A percentile compares a stretch with the other conserved stretches of the same genome.
phyloP scores from a whole-genome alignment of 768 basidiomycete genomes.

The Mycena latifolia region DNA sequence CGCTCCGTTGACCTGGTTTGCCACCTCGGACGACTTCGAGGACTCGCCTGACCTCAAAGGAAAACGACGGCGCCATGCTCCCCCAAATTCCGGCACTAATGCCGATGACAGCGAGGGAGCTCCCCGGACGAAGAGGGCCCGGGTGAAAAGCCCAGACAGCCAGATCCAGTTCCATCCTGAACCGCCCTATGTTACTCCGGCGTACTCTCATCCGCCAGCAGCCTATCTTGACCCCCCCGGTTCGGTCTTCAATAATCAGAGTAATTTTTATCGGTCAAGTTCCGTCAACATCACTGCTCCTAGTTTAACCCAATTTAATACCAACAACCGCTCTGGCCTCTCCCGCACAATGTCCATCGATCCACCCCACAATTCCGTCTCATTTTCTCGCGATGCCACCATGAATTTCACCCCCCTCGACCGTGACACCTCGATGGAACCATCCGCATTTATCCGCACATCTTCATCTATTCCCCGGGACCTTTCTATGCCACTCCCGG shows the following conservation, averaged over 20 bases:
- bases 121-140: constrained; percentile 64
- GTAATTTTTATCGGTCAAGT: constrained; percentile 32
- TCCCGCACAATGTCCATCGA: constrained; percentile 83
- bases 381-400: constrained; percentile 57
- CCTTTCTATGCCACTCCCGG: constrained; percentile 60
- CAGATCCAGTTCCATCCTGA: constrained; percentile 45
- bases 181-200: constrained; percentile 29
- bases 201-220: constrained; percentile 35
- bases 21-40: constrained; percentile 62
- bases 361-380: constrained; percentile 56
- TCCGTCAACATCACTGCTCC: constrained; percentile 41
- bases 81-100: constrained; percentile 39
- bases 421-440: constrained; percentile 56
- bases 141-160: constrained; percentile 63
- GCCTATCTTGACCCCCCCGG: constrained; percentile 69
- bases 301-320: constrained; percentile 39
- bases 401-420: constrained; percentile 53
- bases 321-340: constrained; percentile 46
- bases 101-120: constrained; percentile 48
- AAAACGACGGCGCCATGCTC: constrained; percentile 65
- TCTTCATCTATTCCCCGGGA: constrained; percentile 51
- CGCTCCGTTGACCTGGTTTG: constrained; percentile 69
- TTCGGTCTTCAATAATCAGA: constrained; percentile 51
- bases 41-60: constrained; percentile 62
- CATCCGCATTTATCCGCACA: constrained; percentile 38